Conservation (phyloP, 2,329 filamentous ascomycete genomes). For the Pseudopyrenochaeta lycopersici region DNA sequence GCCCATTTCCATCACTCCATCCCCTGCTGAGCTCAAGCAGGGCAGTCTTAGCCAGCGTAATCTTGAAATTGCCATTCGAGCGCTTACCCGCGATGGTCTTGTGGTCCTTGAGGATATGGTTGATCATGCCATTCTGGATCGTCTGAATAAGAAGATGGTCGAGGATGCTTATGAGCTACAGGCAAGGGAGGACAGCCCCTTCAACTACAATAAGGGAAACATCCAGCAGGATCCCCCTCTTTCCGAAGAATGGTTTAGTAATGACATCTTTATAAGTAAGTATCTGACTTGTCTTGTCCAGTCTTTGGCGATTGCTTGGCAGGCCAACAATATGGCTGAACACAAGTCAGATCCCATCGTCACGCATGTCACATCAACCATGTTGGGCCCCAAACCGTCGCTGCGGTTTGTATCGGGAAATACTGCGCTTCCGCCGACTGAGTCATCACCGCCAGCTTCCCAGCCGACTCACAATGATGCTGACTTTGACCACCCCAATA, state of each 20-base stretch:
- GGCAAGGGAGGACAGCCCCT: slow-evolving; percentile 62
- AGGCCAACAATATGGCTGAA: neutral
- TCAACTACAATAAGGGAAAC: slow-evolving; percentile 71
- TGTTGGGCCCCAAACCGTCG: slow-evolving; percentile 42
- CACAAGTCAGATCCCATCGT: slow-evolving; percentile 60
- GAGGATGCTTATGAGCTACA: slow-evolving; percentile 64
- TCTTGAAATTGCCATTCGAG: slow-evolving; percentile 57
- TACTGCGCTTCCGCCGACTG: slow-evolving; percentile 55
- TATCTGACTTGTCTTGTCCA: neutral
- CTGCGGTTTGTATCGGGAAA: slow-evolving; percentile 47
- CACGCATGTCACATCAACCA: slow-evolving; percentile 63
- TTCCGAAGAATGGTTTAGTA: slow-evolving; percentile 49
- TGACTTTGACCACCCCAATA: slow-evolving; percentile 42
- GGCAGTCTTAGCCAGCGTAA: slow-evolving; percentile 56
- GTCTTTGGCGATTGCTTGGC: neutral
- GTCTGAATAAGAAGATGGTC: slow-evolving; percentile 67
- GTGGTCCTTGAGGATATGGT: slow-evolving; percentile 46
- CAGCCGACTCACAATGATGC: slow-evolving; percentile 47
- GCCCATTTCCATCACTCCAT: slow-evolving; percentile 51
- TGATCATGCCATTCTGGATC: slow-evolving; percentile 61
- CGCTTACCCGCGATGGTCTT: slow-evolving; percentile 43
- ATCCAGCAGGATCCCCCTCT: slow-evolving; percentile 69
- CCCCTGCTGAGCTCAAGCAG: slow-evolving; percentile 53
- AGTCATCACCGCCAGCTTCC: slow-evolving; percentile 44
- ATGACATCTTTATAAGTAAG: slow-evolving; percentile 63